phyloP scores from a whole-genome alignment of 495 filamentous ascomycete species.

The Astrocystis sublimbata region DNA sequence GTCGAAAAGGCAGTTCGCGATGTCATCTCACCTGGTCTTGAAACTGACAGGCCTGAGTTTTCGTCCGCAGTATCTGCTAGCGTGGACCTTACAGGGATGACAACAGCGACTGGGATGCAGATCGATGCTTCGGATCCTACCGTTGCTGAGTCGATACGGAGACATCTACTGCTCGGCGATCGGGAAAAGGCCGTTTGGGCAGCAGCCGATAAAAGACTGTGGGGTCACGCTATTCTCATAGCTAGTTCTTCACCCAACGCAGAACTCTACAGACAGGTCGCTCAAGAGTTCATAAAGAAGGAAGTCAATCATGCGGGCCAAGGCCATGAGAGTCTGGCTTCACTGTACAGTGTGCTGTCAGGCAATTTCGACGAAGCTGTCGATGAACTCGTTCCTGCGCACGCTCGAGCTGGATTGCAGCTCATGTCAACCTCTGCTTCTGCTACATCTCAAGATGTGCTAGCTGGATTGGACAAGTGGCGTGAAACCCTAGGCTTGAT shows the following conservation, averaged over 20 bases:
- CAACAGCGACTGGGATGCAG: slow-evolving; percentile 32
- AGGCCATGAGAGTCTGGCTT: slow-evolving; percentile 81
- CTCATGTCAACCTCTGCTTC: slow-evolving; percentile 72
- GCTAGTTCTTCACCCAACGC: slow-evolving; percentile 68
- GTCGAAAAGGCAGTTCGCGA: slow-evolving; percentile 73
- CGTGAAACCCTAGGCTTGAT: slow-evolving; percentile 84
- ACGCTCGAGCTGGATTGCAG: slow-evolving; percentile 87
- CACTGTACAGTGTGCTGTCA: slow-evolving; percentile 88
- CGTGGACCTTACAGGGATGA: slow-evolving; percentile 24
- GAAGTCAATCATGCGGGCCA: slow-evolving; percentile 79
- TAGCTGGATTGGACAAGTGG: slow-evolving; percentile 90
- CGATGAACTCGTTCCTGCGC: slow-evolving; percentile 94
- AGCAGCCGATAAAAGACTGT: slow-evolving; percentile 89
- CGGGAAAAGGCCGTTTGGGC: slow-evolving; percentile 90
- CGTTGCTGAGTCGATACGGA: slow-evolving; percentile 68
- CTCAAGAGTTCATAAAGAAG: slow-evolving; percentile 89
- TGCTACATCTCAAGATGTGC: slow-evolving; percentile 66
- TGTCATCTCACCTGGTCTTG: slow-evolving; percentile 66
- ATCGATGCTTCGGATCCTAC: slow-evolving; percentile 66
- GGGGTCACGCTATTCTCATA: slow-evolving; percentile 95
- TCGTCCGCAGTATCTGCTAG: slow-evolving; percentile 27
- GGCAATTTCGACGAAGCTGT: slow-evolving; percentile 93
- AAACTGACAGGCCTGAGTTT: slow-evolving; percentile 22
- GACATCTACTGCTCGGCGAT: slow-evolving; percentile 73
- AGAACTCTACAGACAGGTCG: slow-evolving; percentile 81